These are phyloP conservation scores for Suillus occidentalis DNA, from an alignment of 768 basidiomycete genomes.

Conservation along the genomic window DNA sequence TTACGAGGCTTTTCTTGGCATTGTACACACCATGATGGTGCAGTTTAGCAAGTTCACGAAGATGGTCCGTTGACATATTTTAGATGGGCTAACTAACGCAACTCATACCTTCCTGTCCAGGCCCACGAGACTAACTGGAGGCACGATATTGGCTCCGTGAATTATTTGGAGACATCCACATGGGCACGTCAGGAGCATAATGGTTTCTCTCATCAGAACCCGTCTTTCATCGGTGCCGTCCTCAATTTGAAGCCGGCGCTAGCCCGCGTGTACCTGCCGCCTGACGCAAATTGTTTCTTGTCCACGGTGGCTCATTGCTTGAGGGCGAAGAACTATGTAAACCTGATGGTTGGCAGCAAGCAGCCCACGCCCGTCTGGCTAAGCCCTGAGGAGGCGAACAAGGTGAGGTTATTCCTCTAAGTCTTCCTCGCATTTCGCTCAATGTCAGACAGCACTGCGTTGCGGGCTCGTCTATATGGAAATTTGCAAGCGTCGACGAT, in stretches of 20 bases:
- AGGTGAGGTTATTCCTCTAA: conserved; percentile 35
- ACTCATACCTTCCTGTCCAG: conserved; percentile 21
- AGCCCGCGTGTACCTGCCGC: conserved; percentile 80
- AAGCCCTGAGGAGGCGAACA: conserved; percentile 70
- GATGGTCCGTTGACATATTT: conserved; percentile 47
- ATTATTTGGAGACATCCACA: conserved; percentile 87
- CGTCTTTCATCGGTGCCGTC: conserved; percentile 84
- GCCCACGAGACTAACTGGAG: conserved; percentile 71
- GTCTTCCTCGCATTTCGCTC: conserved; percentile 2
- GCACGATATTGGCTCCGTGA: conserved; percentile 66
- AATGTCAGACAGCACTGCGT: conserved; percentile 65
- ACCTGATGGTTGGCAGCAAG: conserved; percentile 89
- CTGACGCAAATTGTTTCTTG: conserved; percentile 88
- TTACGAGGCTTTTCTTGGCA: conserved; percentile 91
- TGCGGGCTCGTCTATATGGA: conserved; percentile 87
- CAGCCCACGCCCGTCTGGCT: conserved; percentile 81
- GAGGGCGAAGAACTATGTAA: conserved; percentile 81
- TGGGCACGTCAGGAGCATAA: conserved; percentile 88
- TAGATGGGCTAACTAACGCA: background rate
- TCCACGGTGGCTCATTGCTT: conserved; percentile 84
- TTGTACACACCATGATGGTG: conserved; percentile 87
- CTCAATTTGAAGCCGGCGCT: conserved; percentile 70
- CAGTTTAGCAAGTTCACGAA: conserved; percentile 89
- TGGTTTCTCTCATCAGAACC: conserved; percentile 88
- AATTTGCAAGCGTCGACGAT: conserved; percentile 72